Conservation (phyloP, 2,329 filamentous ascomycete species). For the Aspergillus fischeri region DNA sequence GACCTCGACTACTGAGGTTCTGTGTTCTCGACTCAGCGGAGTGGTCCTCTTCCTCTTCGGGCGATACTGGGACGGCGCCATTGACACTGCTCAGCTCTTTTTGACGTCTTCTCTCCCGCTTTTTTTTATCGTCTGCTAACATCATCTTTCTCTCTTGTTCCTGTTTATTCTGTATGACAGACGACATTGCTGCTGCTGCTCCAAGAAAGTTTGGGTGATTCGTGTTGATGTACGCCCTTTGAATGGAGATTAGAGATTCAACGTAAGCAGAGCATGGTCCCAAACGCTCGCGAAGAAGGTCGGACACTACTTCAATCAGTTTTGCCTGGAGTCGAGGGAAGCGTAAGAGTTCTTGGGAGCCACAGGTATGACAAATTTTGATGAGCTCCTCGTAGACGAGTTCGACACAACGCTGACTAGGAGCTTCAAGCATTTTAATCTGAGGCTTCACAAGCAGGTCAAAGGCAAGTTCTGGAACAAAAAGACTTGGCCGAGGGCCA, state of each 20-base stretch:
- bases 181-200: constrained; percentile 94
- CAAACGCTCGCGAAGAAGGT: constrained; percentile 85
- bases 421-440: constrained; percentile 92
- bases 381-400: constrained; percentile 98
- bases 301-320: constrained; percentile 96
- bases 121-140: constrained; percentile 78
- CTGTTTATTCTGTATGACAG: constrained; percentile 90
- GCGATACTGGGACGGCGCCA: constrained; percentile 56
- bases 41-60: constrained; percentile 64
- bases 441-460: constrained; percentile 97
- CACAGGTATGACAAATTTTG: constrained; percentile 98
- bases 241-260: constrained; percentile 93
- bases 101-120: constrained; percentile 73
- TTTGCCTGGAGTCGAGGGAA: constrained; percentile 93
- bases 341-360: constrained; percentile 85
- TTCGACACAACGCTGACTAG: constrained; percentile 94
- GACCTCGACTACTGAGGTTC: constrained; percentile 57
- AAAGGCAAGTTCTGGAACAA: constrained; percentile 96
- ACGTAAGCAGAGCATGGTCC: constrained; percentile 88
- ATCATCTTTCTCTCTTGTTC: constrained; percentile 82
- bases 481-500: constrained; percentile 88
- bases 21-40: constrained; percentile 51
- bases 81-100: constrained; percentile 79
- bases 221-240: constrained; percentile 98
- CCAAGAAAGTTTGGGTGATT: constrained; percentile 99